phyloP scores from a whole-genome alignment of 2,329 filamentous ascomycete species.

The Phyllosticta citribraziliensis region DNA sequence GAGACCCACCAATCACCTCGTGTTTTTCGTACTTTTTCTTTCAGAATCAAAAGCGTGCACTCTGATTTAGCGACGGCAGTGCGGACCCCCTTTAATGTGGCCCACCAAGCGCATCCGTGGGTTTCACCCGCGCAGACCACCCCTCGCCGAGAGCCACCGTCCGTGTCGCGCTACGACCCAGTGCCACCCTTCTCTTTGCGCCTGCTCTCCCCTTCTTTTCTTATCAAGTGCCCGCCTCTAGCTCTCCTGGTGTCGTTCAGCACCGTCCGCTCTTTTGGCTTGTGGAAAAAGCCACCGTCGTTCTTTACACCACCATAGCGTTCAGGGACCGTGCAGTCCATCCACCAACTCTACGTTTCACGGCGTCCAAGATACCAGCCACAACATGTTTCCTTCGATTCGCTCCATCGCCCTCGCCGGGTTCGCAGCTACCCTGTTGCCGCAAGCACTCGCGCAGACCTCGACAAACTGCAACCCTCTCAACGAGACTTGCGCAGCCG shows the following conservation, averaged over 20 bases:
- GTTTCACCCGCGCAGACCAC: not conserved
- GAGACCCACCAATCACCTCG: not conserved
- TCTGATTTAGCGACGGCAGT: not conserved
- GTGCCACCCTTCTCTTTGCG: not conserved
- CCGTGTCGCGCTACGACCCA: not conserved
- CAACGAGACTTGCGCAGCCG: conserved; percentile 57
- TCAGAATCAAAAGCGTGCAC: not conserved
- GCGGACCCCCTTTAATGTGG: not conserved
- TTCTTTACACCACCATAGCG: not conserved
- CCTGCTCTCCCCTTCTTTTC: not conserved
- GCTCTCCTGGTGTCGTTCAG: not conserved
- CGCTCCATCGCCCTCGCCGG: conserved; percentile 24
- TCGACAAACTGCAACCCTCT: conserved; percentile 69
- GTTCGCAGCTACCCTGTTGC: conserved; percentile 25
- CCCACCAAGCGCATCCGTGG: not conserved
- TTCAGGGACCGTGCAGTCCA: not conserved
- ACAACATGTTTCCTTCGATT: conserved; percentile 3
- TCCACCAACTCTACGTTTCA: not conserved
- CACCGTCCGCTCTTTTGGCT: not conserved
- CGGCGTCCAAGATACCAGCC: conserved; percentile 1
- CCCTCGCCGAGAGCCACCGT: not conserved
- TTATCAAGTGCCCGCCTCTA: not conserved
- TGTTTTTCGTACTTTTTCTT: not conserved
- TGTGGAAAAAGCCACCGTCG: not conserved
- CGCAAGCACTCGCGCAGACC: conserved; percentile 59